A percentile compares a stretch with the other conserved stretches of the same genome.
These are phyloP conservation scores for Verticillium alfalfae DNA, from an alignment of 2,329 filamentous ascomycete species.

Conservation along the genomic window DNA sequence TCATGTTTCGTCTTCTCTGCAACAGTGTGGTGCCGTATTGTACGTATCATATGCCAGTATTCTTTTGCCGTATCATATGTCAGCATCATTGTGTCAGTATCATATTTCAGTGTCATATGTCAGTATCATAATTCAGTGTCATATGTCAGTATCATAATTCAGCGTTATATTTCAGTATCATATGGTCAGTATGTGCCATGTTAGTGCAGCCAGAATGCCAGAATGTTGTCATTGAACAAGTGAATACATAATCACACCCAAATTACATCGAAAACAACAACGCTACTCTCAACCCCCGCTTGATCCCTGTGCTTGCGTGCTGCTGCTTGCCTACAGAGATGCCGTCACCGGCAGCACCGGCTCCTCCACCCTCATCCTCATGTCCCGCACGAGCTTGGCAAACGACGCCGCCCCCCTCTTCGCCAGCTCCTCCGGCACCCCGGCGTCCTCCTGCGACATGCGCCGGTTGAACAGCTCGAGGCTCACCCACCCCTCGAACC, in stretches of 20 bases:
- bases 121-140: no score
- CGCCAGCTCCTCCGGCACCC: conserved; percentile 54
- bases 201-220: no score
- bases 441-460: conserved; percentile 44
- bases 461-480: conserved; percentile 64
- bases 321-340: conserved; percentile 18
- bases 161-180: no score
- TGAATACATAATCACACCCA: neutral
- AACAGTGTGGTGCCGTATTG: no score
- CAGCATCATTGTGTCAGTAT: no score
- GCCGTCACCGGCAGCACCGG: conserved; percentile 22
- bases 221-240: no score
- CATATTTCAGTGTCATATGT: no score
- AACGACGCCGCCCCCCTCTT: conserved; percentile 48
- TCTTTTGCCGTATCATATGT: no score
- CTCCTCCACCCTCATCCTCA: conserved; percentile 21
- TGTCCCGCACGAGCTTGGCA: conserved; percentile 34
- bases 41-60: no score
- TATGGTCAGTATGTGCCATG: no score
- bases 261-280: conserved; percentile 6
- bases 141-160: no score
- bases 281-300: neutral
- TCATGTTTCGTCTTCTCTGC: no score
- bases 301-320: neutral
- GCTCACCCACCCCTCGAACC: conserved; percentile 65